Evolutionary conservation across 129 eudicot genomes (phyloP).

Genomic region (Pulicaria dysenterica): DNA sequence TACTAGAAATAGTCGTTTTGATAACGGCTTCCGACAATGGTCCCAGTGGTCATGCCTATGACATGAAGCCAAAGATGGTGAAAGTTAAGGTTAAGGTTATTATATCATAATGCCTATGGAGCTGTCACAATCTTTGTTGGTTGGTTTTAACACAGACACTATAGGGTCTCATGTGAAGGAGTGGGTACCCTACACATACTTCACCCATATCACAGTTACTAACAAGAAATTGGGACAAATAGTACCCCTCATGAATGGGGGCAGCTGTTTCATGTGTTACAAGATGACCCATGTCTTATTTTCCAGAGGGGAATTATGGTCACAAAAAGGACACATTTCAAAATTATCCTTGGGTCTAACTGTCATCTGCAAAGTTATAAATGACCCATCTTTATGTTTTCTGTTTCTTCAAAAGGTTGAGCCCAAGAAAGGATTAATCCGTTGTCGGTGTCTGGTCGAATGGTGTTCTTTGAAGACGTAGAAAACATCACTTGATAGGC

Average conservation of each 20-base stretch:
- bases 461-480: not conserved
- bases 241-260: slow-evolving; percentile 22
- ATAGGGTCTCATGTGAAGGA: slow-evolving; percentile 6
- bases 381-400: slow-evolving; percentile 26
- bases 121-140: slow-evolving; percentile 42
- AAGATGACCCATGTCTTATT: slow-evolving; percentile 21
- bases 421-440: slow-evolving; percentile 15
- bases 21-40: not conserved
- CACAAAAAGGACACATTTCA: slow-evolving; percentile 32
- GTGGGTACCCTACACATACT: slow-evolving; percentile 26
- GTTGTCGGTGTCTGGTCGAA: slow-evolving; percentile 42
- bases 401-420: slow-evolving; percentile 15
- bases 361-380: slow-evolving; percentile 19
- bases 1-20: not conserved
- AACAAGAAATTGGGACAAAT: slow-evolving; percentile 22
- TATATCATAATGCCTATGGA: slow-evolving; percentile 16
- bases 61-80: slow-evolving; percentile 3
- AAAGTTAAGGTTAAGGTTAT: slow-evolving; percentile 18
- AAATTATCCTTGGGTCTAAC: slow-evolving; percentile 24
- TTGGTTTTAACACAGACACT: slow-evolving; percentile 23
- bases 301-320: slow-evolving; percentile 31
- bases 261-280: slow-evolving; percentile 17
- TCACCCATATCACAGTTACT: slow-evolving; percentile 20
- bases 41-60: not conserved
- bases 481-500: not conserved